A percentile compares a stretch with the other conserved stretches of the same genome.
These are phyloP conservation scores for Coemansia sp. DNA, from an alignment of 192 early-diverging fungal genomes.

Conservation along the genomic window DNA sequence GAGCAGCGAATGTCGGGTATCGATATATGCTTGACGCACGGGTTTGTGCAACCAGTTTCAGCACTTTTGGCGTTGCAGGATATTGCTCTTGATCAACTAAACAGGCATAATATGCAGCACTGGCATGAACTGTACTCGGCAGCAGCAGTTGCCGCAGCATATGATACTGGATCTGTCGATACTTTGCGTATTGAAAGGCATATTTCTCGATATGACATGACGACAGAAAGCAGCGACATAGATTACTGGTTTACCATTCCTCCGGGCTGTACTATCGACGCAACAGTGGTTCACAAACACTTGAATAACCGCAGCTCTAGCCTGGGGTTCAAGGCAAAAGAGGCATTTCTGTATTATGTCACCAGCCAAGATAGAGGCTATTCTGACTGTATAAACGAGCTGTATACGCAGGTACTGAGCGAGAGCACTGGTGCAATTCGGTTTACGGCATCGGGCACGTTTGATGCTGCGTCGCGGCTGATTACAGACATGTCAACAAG, in stretches of 20 bases:
- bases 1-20: not conserved
- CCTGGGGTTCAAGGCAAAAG: constrained; percentile 22
- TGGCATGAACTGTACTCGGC: constrained; percentile 1
- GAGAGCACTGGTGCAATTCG: constrained; percentile 21
- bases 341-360: constrained; percentile 28
- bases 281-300: not conserved
- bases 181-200: not conserved
- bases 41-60: not conserved
- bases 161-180: not conserved
- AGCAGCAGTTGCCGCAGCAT: not conserved
- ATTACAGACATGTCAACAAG: constrained; percentile 22
- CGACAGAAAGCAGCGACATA: not conserved
- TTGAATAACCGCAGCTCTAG: not conserved
- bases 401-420: constrained; percentile 22
- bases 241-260: not conserved
- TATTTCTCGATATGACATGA: not conserved
- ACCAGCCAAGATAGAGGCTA: not conserved
- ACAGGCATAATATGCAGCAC: not conserved
- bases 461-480: constrained; percentile 34
- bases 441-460: constrained; percentile 24
- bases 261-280: not conserved
- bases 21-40: not conserved
- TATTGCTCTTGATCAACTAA: not conserved
- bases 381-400: constrained; percentile 3
- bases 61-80: constrained; percentile 1